Conservation (phyloP, 78 protist genomes). For the Dictyostelium intermedium region DNA sequence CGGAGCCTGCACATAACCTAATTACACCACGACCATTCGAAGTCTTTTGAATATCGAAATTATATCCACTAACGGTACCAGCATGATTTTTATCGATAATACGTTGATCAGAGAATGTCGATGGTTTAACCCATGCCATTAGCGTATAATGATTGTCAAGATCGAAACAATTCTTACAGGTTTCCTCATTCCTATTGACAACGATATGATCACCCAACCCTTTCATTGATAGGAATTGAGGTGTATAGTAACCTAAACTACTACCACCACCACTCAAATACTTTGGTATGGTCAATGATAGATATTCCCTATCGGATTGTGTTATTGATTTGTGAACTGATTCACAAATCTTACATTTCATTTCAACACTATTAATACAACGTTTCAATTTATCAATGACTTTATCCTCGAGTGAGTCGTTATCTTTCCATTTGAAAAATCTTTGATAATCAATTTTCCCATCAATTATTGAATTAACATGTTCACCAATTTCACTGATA, state of each 20-base stretch:
- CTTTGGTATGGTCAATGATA: neutral
- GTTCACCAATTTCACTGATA: neutral
- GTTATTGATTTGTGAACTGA: neutral
- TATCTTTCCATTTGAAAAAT: slow-evolving; percentile 46
- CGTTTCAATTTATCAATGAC: slow-evolving; percentile 30
- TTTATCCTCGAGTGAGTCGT: neutral
- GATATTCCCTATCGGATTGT: neutral
- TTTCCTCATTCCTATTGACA: neutral
- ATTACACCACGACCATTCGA: neutral
- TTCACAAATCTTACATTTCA: slow-evolving; percentile 33
- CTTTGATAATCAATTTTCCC: neutral
- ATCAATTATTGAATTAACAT: neutral
- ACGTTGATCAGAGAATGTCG: slow-evolving; percentile 48
- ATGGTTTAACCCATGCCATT: slow-evolving; percentile 65
- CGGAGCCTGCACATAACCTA: slow-evolving; percentile 30
- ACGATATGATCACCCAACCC: slow-evolving; percentile 48
- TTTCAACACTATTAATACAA: neutral
- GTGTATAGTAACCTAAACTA: neutral
- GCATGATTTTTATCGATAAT: slow-evolving; percentile 24
- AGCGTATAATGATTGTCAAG: slow-evolving; percentile 9
- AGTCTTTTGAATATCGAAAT: slow-evolving; percentile 44
- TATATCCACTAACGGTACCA: slow-evolving; percentile 1
- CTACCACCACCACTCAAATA: too few species aligned
- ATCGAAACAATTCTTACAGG: neutral
- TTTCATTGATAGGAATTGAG: neutral